Evolutionary conservation across 2,329 filamentous ascomycete species (phyloP).

Genomic region (Didymella exigua): DNA sequence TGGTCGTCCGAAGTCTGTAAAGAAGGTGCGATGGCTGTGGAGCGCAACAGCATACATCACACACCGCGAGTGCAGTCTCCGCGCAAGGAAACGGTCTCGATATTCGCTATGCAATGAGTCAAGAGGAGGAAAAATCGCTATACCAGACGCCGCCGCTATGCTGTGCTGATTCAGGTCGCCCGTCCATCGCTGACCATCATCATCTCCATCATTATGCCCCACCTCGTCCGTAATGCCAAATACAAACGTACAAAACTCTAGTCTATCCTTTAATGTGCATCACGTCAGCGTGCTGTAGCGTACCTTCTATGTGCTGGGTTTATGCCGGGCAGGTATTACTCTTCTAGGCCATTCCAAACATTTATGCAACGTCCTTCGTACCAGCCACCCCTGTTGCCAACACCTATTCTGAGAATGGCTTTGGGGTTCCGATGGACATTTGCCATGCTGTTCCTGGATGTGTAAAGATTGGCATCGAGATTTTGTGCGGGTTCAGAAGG

Average conservation of each 20-base stretch:
- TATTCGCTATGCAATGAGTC: slow-evolving; percentile 1
- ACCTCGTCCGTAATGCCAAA: slow-evolving; percentile 5
- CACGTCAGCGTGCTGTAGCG: slow-evolving; percentile 13
- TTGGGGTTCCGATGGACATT: slow-evolving; percentile 1
- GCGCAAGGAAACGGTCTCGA: background rate
- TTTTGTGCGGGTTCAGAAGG: slow-evolving; percentile 5
- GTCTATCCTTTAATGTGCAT: slow-evolving; percentile 20
- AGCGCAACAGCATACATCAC: slow-evolving; percentile 4
- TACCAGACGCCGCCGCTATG: slow-evolving; percentile 19
- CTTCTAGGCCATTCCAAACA: slow-evolving; percentile 35
- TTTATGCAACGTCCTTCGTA: slow-evolving; percentile 41
- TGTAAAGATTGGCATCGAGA: background rate
- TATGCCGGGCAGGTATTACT: slow-evolving; percentile 20
- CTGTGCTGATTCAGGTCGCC: slow-evolving; percentile 5
- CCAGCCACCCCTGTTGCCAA: slow-evolving; percentile 25
- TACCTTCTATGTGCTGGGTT: slow-evolving; percentile 16
- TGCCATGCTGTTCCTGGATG: slow-evolving; percentile 13
- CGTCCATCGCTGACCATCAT: slow-evolving; percentile 1
- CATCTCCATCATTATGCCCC: slow-evolving; percentile 6
- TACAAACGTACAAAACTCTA: slow-evolving; percentile 14
- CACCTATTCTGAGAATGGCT: slow-evolving; percentile 29
- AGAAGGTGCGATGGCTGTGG: background rate
- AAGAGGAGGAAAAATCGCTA: slow-evolving; percentile 2
- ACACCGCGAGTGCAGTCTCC: slow-evolving; percentile 2
- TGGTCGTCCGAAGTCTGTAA: background rate